These are phyloP conservation scores for Stagonosporopsis tanaceti DNA, from an alignment of 2,329 filamentous ascomycete species.

Conservation along the genomic window DNA sequence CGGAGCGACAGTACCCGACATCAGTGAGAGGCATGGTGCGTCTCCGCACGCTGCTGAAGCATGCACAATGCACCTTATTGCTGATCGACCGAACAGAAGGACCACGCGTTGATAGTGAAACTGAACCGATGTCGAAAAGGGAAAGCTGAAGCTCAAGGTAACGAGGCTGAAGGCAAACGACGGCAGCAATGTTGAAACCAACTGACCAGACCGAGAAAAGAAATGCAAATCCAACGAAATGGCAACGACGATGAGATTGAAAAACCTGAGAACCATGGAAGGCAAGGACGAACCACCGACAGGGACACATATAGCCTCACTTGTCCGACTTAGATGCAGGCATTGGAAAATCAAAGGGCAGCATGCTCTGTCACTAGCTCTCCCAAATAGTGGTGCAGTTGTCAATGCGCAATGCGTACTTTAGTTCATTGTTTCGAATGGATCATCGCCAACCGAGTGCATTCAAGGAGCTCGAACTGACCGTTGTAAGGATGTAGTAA, in stretches of 20 bases:
- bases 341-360: background rate
- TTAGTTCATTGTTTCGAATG: too few relatives aligned
- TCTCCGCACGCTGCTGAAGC: background rate
- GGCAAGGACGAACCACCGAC: background rate
- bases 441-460: too few relatives aligned
- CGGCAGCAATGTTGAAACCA: background rate
- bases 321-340: too few relatives aligned
- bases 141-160: too few relatives aligned
- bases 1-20: background rate
- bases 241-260: background rate
- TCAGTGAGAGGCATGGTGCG: too few relatives aligned
- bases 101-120: background rate
- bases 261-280: background rate
- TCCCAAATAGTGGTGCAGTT: background rate
- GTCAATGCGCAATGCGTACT: too few relatives aligned
- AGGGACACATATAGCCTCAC: too few relatives aligned
- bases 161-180: too few relatives aligned
- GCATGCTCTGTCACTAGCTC: background rate
- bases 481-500: too few relatives aligned
- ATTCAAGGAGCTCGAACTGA: too few relatives aligned
- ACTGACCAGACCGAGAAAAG: background rate
- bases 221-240: background rate
- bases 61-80: background rate
- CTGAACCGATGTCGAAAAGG: too few relatives aligned
- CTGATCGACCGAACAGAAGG: background rate